phyloP scores from a whole-genome alignment of 257 asterid genomes.

The Solanum dulcamara region DNA sequence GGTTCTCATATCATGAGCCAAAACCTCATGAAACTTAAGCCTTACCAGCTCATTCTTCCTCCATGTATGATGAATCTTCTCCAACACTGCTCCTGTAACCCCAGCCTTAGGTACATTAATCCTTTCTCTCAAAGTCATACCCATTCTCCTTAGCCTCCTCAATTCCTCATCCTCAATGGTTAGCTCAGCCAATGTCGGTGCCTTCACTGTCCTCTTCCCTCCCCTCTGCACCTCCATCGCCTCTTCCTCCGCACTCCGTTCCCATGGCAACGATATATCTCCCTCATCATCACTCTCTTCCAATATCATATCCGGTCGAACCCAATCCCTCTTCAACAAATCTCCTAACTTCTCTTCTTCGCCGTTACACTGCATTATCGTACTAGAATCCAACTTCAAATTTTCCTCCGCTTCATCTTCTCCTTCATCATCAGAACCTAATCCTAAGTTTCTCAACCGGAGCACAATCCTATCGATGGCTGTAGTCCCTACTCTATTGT shows the following conservation, averaged over 20 bases:
- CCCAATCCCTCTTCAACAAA: slow-evolving; percentile 92
- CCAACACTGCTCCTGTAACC: slow-evolving; percentile 68
- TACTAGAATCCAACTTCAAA: slow-evolving; percentile 1
- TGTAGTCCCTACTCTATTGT: slow-evolving; percentile 32
- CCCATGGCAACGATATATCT: slow-evolving; percentile 72
- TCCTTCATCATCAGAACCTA: slow-evolving; percentile 48
- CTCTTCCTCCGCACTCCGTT: slow-evolving; percentile 33
- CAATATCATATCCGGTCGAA: slow-evolving; percentile 72
- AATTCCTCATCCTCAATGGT: slow-evolving; percentile 79
- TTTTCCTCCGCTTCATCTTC: slow-evolving; percentile 20
- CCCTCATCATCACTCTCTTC: slow-evolving; percentile 41
- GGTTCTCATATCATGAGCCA: slow-evolving; percentile 94
- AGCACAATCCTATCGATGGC: slow-evolving; percentile 90
- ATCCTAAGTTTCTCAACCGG: slow-evolving; percentile 71
- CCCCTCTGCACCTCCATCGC: slow-evolving; percentile 17
- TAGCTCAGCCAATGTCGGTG: slow-evolving; percentile 78
- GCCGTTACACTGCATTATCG: slow-evolving; percentile 2
- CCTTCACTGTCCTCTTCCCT: slow-evolving; percentile 43
- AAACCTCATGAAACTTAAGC: slow-evolving; percentile 86
- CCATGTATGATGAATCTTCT: slow-evolving; percentile 90
- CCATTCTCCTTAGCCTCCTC: slow-evolving; percentile 85
- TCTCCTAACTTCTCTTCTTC: slow-evolving; percentile 81
- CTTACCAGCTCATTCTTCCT: slow-evolving; percentile 83
- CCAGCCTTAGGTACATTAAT: slow-evolving; percentile 92
- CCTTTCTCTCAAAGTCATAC: slow-evolving; percentile 86